A percentile compares a stretch with the other conserved stretches of the same genome.
Evolutionary conservation across 2,329 filamentous ascomycete genomes (phyloP).

Genomic region (Penicillium sp.): DNA sequence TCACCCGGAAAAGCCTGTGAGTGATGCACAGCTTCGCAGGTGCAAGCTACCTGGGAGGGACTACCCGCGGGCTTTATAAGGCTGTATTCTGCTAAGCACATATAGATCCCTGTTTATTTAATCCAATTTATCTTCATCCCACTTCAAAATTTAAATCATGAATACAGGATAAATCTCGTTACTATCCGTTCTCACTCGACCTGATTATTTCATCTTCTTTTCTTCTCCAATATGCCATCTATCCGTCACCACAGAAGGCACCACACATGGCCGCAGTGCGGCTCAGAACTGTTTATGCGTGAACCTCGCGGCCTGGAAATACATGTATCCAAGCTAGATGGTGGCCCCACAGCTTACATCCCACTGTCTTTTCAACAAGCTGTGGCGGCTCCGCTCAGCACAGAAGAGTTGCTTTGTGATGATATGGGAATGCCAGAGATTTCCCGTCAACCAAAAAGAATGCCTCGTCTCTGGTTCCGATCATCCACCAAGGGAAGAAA

Average conservation of each 20-base stretch:
- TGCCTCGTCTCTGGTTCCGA: slow-evolving; percentile 27
- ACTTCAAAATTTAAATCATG: background rate
- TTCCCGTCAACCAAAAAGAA: slow-evolving; percentile 20
- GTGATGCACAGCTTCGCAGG: background rate
- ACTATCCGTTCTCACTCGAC: background rate
- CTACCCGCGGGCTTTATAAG: slow-evolving; percentile 15
- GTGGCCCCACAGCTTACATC: slow-evolving; percentile 9
- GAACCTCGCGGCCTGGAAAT: slow-evolving; percentile 22
- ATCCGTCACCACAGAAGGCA: slow-evolving; percentile 31
- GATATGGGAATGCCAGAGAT: slow-evolving; percentile 37
- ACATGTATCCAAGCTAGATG: slow-evolving; percentile 13
- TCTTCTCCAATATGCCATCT: slow-evolving; percentile 23
- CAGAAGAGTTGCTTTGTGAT: slow-evolving; percentile 25
- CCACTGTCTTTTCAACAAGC: slow-evolving; percentile 13
- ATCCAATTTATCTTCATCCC: background rate
- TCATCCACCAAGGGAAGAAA: background rate
- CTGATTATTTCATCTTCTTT: background rate
- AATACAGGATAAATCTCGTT: background rate
- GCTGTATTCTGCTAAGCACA: slow-evolving; percentile 3
- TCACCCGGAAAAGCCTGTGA: slow-evolving; percentile 12
- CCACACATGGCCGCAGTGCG: slow-evolving; percentile 39
- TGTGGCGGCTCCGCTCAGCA: slow-evolving; percentile 9
- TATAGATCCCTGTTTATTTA: background rate
- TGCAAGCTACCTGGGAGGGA: background rate
- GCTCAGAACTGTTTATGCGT: slow-evolving; percentile 21